These are phyloP conservation scores for Scheffersomyces cryptocercus DNA, from an alignment of 1,139 yeast genomes.

Conservation along the genomic window DNA sequence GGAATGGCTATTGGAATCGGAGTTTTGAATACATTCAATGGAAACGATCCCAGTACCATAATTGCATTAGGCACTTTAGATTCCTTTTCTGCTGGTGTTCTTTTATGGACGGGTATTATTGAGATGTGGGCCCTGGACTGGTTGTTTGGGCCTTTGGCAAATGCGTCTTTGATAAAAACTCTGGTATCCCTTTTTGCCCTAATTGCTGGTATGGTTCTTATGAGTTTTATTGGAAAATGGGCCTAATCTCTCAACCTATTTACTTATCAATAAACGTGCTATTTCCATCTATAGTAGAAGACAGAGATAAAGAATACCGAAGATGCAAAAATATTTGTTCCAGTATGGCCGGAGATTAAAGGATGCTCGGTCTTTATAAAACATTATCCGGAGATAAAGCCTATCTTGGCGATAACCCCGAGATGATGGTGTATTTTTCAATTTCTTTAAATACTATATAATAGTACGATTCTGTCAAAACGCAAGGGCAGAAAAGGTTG, in stretches of 20 bases:
- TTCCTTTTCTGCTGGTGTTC: constrained; percentile 35
- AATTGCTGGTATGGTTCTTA: constrained; percentile 32
- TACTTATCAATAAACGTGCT: too few species aligned
- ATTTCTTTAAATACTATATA: too few species aligned
- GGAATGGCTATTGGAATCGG: constrained; percentile 34
- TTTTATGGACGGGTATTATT: constrained; percentile 35
- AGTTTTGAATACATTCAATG: constrained; percentile 26
- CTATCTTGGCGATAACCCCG: too few species aligned
- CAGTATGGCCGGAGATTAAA: too few species aligned
- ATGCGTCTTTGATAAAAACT: constrained; percentile 21
- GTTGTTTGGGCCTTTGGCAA: constrained; percentile 28
- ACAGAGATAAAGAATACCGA: too few species aligned
- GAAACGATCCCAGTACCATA: constrained; percentile 29
- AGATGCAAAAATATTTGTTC: too few species aligned
- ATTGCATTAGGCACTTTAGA: constrained; percentile 36
- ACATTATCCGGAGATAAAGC: too few species aligned
- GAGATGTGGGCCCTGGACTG: constrained; percentile 38
- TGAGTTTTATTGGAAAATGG: constrained; percentile 44
- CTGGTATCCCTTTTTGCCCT: constrained; percentile 21
- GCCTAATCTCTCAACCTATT: constrained; percentile 1
- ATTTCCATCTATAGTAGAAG: too few species aligned
- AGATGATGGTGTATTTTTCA: too few species aligned
- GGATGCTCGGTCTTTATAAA: too few species aligned
- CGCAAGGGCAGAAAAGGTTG: too few species aligned
- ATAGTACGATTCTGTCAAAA: too few species aligned